Evolutionary conservation across 768 basidiomycete genomes (phyloP).

Genomic region (Pleurotus djamor): DNA sequence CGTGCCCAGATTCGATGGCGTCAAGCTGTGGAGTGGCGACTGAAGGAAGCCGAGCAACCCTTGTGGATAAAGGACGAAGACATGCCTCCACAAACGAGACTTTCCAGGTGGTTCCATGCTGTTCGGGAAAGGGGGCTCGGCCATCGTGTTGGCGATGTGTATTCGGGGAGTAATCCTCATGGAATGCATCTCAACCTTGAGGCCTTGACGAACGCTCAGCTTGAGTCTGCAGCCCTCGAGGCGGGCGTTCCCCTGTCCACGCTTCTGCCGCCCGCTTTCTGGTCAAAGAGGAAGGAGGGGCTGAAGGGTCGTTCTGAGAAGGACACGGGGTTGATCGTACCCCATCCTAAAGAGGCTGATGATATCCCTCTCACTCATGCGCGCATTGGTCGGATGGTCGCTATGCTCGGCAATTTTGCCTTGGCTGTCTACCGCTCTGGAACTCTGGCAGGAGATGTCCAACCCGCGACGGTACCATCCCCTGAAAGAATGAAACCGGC

Average conservation of each 20-base stretch:
- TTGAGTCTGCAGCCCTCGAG: conserved; percentile 65
- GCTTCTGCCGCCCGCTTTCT: conserved; percentile 41
- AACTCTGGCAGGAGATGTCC: conserved; percentile 10
- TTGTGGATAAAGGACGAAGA: conserved; percentile 50
- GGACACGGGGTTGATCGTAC: conserved; percentile 2
- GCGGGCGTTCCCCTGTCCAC: conserved; percentile 58
- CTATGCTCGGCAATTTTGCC: conserved; percentile 50
- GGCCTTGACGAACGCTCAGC: conserved; percentile 50
- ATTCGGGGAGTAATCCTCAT: conserved; percentile 25
- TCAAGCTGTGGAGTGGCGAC: conserved; percentile 59
- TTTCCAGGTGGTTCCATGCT: neutral
- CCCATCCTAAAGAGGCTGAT: conserved; percentile 2
- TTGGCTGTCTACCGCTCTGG: conserved; percentile 32
- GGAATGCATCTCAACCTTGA: conserved; percentile 65
- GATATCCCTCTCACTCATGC: conserved; percentile 46
- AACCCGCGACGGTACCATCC: neutral
- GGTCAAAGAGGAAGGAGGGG: conserved; percentile 12
- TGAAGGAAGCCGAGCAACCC: conserved; percentile 45
- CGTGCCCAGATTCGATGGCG: conserved; percentile 55
- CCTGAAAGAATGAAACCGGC: neutral
- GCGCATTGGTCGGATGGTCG: conserved; percentile 57
- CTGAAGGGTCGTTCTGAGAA: neutral
- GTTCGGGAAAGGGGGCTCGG: conserved; percentile 8
- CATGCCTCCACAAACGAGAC: neutral
- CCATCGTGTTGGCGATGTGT: conserved; percentile 10